A percentile compares a stretch with the other conserved stretches of the same genome.
Evolutionary conservation across 2,329 filamentous ascomycete genomes (phyloP).

Genomic region (Bipolaris bicolor): DNA sequence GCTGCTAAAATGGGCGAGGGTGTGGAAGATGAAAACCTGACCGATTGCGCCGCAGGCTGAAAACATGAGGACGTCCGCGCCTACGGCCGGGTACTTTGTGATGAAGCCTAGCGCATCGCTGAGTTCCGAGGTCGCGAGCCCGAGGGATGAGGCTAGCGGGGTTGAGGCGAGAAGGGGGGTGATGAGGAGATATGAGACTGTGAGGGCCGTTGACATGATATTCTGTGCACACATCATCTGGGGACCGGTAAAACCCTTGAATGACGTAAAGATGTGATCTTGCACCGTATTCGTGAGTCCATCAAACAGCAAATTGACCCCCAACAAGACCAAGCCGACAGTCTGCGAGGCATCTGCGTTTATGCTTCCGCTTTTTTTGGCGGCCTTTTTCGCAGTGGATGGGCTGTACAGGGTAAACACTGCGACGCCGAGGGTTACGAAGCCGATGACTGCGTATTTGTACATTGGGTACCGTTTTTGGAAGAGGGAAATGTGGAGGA

Average conservation of each 20-base stretch:
- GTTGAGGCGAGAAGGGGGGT: conserved; percentile 79
- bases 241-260: conserved; percentile 82
- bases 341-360: conserved; percentile 67
- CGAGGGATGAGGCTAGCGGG: conserved; percentile 50
- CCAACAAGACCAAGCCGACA: conserved; percentile 83
- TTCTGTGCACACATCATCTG: conserved; percentile 99
- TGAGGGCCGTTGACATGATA: conserved; percentile 80
- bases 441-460: conserved; percentile 92
- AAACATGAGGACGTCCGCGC: conserved; percentile 88
- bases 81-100: conserved; percentile 76
- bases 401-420: conserved; percentile 89
- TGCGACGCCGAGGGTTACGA: conserved; percentile 90
- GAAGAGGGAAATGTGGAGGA: conserved; percentile 91
- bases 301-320: conserved; percentile 91
- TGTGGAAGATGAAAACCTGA: conserved; percentile 96
- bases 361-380: conserved; percentile 52
- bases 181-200: conserved; percentile 74
- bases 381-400: conserved; percentile 45
- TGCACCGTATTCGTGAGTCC: conserved; percentile 96
- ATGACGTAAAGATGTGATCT: conserved; percentile 84
- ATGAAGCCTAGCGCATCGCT: conserved; percentile 81
- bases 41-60: conserved; percentile 88
- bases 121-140: conserved; percentile 65
- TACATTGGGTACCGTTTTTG: conserved; percentile 87
- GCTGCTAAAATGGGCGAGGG: conserved; percentile 87